A percentile compares a stretch with the other conserved stretches of the same genome.
phyloP scores from a whole-genome alignment of 2,329 filamentous ascomycete genomes.

The Anthostomella pinea region DNA sequence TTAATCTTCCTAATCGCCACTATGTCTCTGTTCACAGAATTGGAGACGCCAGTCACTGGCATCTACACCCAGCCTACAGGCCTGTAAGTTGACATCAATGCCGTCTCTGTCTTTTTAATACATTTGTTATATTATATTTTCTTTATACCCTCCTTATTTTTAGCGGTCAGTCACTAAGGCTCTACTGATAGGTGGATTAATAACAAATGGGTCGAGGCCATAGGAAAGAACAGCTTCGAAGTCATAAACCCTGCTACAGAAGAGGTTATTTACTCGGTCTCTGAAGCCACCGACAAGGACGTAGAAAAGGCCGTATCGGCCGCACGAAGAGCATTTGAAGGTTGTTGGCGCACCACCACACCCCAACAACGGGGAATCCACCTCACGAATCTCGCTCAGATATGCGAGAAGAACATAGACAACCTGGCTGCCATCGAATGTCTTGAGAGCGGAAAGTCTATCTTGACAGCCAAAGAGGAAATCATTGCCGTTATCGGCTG shows the following conservation, averaged over 20 bases:
- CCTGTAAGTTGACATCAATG: conserved; percentile 49
- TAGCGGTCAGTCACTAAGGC: conserved; percentile 18
- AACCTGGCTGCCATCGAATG: conserved; percentile 79
- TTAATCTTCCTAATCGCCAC: too few species aligned
- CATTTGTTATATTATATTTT: too few species aligned
- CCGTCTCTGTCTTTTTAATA: too few species aligned
- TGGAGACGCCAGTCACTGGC: conserved; percentile 67
- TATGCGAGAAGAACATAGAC: conserved; percentile 75
- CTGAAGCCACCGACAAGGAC: conserved; percentile 87
- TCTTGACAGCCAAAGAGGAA: conserved; percentile 73
- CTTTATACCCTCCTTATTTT: neutral
- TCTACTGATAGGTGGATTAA: conserved; percentile 73
- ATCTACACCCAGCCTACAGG: conserved; percentile 58
- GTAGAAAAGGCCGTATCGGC: conserved; percentile 76
- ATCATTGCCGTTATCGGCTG: conserved; percentile 64
- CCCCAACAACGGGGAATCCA: conserved; percentile 69
- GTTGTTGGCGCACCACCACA: conserved; percentile 63
- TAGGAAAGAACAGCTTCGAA: conserved; percentile 88
- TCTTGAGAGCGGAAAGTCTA: conserved; percentile 83
- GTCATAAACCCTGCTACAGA: conserved; percentile 86
- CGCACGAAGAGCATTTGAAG: conserved; percentile 82
- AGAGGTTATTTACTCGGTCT: conserved; percentile 77
- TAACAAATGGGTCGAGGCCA: conserved; percentile 81
- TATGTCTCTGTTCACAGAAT: conserved; percentile 54
- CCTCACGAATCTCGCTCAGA: conserved; percentile 73